Conservation (phyloP, 352 stramenopile species). For the Phytopythium cucurbitacearum region DNA sequence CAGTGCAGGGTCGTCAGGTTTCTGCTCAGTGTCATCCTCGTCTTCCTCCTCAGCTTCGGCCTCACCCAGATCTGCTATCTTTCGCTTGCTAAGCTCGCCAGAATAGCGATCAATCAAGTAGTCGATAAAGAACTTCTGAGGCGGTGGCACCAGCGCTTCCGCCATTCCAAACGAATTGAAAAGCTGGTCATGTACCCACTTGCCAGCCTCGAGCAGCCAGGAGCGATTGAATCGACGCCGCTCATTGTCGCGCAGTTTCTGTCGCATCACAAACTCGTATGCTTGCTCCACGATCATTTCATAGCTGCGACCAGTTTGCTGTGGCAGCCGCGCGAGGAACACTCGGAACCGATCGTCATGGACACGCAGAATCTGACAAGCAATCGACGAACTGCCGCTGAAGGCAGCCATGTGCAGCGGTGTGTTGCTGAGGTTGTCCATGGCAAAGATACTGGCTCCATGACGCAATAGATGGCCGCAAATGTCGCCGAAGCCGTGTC, state of each 20-base stretch:
- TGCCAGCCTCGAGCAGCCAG: constrained; percentile 54
- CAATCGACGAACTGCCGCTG: constrained; percentile 35
- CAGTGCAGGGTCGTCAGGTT: constrained; percentile 25
- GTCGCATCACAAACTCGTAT: constrained; percentile 43
- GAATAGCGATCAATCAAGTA: constrained; percentile 37
- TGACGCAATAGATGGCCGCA: constrained; percentile 36
- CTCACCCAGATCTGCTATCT: constrained; percentile 8
- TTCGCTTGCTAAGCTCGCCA: not conserved
- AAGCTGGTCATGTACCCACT: constrained; percentile 34
- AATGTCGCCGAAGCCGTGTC: constrained; percentile 44
- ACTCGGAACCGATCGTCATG: constrained; percentile 46
- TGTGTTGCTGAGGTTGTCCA: constrained; percentile 67
- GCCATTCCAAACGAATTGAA: constrained; percentile 11
- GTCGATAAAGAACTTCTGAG: constrained; percentile 38
- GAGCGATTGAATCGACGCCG: constrained; percentile 54
- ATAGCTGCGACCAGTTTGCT: constrained; percentile 24
- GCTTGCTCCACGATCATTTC: constrained; percentile 27
- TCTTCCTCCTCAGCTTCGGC: constrained; percentile 19
- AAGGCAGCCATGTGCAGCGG: constrained; percentile 63
- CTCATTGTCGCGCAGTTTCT: constrained; percentile 62
- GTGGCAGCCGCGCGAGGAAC: constrained; percentile 38
- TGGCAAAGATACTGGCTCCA: constrained; percentile 34
- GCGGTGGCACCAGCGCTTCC: constrained; percentile 15
- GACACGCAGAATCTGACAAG: constrained; percentile 32
- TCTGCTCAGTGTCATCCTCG: constrained; percentile 18